phyloP scores from a whole-genome alignment of 129 eudicot species.

The Centaurea solstitialis region DNA sequence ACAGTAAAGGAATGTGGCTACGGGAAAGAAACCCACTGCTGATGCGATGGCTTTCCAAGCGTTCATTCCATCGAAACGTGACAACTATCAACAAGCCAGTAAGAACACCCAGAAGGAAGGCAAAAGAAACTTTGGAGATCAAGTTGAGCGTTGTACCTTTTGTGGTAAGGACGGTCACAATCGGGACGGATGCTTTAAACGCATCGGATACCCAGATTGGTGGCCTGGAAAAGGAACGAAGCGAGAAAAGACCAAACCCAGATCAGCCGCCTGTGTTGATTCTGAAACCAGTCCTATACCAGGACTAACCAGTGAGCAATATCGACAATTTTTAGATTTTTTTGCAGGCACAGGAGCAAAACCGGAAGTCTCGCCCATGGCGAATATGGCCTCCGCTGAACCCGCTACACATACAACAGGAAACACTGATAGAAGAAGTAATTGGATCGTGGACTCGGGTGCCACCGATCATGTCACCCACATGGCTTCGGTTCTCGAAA shows the following conservation, averaged over 20 bases:
- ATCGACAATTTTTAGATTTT: neutral
- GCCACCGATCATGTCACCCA: too few relatives aligned
- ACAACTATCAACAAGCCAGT: too few relatives aligned
- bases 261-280: too few relatives aligned
- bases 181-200: neutral
- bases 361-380: neutral
- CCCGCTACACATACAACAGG: neutral
- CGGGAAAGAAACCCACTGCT: too few relatives aligned
- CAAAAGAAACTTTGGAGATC: neutral
- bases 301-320: neutral
- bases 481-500: neutral
- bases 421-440: neutral
- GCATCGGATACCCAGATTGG: too few relatives aligned
- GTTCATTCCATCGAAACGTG: too few relatives aligned
- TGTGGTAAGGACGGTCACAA: neutral
- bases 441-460: too few relatives aligned
- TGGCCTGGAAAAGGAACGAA: too few relatives aligned
- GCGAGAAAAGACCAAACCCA: too few relatives aligned
- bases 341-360: neutral
- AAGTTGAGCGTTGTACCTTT: neutral
- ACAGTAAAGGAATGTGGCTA: too few relatives aligned
- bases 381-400: neutral
- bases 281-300: neutral
- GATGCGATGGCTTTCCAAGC: too few relatives aligned
- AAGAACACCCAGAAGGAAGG: neutral